These are phyloP conservation scores for Ogataea paradorogensis DNA, from an alignment of 805 yeast genomes.

Conservation along the genomic window DNA sequence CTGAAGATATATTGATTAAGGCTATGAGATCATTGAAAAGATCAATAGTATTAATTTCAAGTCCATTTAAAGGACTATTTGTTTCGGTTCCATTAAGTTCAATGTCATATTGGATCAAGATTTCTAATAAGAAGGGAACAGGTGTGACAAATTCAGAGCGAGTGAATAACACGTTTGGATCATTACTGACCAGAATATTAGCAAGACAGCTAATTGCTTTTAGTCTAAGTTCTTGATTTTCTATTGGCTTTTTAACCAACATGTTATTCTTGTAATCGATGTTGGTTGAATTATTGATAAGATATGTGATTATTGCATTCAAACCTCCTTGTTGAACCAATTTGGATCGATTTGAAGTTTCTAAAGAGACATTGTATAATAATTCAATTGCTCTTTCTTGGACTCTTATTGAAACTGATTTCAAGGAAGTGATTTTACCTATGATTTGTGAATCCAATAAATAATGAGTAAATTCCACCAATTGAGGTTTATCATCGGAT, in stretches of 20 bases:
- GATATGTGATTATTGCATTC: constrained; percentile 37
- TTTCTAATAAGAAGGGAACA: constrained; percentile 48
- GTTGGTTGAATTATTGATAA: constrained; percentile 33
- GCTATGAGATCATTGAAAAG: constrained; percentile 46
- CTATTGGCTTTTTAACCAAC: constrained; percentile 22
- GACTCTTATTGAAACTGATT: constrained; percentile 28
- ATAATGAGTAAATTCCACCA: not conserved
- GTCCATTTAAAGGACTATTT: constrained; percentile 22
- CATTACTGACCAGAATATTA: constrained; percentile 40
- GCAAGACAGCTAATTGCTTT: constrained; percentile 43
- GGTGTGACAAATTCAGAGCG: constrained; percentile 40
- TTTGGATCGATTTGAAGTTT: constrained; percentile 30
- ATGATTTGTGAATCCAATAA: not conserved
- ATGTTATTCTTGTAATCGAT: constrained; percentile 23
- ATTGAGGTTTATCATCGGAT: constrained; percentile 2
- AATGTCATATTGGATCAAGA: constrained; percentile 39
- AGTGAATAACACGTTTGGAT: constrained; percentile 41
- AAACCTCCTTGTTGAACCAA: constrained; percentile 47
- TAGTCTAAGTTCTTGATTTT: constrained; percentile 26
- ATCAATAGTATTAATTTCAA: constrained; percentile 33
- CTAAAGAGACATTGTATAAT: constrained; percentile 35
- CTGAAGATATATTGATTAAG: constrained; percentile 48
- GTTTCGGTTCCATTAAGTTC: constrained; percentile 20
- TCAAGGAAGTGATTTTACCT: constrained; percentile 30
- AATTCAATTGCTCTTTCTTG: constrained; percentile 34